phyloP scores from a whole-genome alignment of 2,329 filamentous ascomycete species.

The Raffaelea arxii region DNA sequence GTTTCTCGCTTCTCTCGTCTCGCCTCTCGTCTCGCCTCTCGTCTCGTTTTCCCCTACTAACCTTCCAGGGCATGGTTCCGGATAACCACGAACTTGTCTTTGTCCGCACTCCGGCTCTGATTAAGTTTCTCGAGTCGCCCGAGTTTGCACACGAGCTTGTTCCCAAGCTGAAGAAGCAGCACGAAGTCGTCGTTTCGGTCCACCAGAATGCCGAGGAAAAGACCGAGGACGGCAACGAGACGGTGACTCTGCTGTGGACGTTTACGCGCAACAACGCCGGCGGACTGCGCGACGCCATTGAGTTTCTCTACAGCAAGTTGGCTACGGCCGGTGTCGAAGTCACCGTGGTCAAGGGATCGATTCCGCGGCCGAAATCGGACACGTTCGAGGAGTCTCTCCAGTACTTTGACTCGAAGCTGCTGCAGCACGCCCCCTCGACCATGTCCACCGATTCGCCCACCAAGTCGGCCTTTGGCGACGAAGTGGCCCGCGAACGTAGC shows the following conservation, averaged over 20 bases:
- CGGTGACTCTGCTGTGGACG: constrained; percentile 58
- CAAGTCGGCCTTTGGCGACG: constrained; percentile 73
- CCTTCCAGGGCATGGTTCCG: constrained; percentile 79
- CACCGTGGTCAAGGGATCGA: constrained; percentile 81
- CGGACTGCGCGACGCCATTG: constrained; percentile 88
- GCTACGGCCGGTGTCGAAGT: constrained; percentile 84
- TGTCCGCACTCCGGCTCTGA: constrained; percentile 63
- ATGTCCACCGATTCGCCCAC: constrained; percentile 81
- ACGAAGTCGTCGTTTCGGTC: constrained; percentile 79
- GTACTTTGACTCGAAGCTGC: constrained; percentile 92
- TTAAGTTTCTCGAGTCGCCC: constrained; percentile 70
- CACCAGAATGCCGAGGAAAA: constrained; percentile 52
- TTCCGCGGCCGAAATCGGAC: constrained; percentile 95
- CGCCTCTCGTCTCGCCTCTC: background rate
- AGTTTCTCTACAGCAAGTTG: constrained; percentile 80
- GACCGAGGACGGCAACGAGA: constrained; percentile 47
- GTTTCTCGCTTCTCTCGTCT: background rate
- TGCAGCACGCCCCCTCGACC: constrained; percentile 81
- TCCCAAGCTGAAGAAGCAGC: constrained; percentile 78
- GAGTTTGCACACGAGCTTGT: constrained; percentile 75
- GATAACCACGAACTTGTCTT: constrained; percentile 90
- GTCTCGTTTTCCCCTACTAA: background rate
- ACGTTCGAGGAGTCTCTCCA: constrained; percentile 96
- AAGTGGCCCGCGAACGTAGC: constrained; percentile 67
- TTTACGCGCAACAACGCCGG: constrained; percentile 98